Percentiles rank a stretch among this genome's conserved stretches.
Evolutionary conservation across 2,329 filamentous ascomycete genomes (phyloP).

Genomic region (Ophioceras dolichostomum): DNA sequence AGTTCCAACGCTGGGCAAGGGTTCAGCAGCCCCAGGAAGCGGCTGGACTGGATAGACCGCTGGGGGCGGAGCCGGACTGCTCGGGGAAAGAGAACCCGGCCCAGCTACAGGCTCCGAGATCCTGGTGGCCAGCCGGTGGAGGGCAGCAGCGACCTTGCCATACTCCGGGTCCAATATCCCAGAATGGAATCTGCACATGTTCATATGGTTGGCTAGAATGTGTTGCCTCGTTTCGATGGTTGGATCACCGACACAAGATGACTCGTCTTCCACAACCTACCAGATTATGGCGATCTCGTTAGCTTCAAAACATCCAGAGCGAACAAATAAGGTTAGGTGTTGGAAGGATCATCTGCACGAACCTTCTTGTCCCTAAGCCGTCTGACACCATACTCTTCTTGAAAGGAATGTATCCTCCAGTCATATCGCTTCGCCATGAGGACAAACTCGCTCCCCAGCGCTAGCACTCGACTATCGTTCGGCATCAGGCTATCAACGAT

Average conservation of each 20-base stretch:
- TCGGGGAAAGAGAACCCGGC: too few relatives aligned
- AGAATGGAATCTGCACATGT: constrained; percentile 22
- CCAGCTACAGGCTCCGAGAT: too few relatives aligned
- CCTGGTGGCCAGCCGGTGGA: background rate
- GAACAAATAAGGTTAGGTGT: background rate
- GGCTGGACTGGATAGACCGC: too few relatives aligned
- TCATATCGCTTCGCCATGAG: constrained; percentile 14
- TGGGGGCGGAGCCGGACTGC: too few relatives aligned
- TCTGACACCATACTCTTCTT: constrained; percentile 13
- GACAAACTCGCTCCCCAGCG: constrained; percentile 17
- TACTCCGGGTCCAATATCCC: constrained; percentile 17
- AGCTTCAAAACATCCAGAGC: too few relatives aligned
- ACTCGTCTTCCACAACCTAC: constrained; percentile 22
- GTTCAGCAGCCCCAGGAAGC: too few relatives aligned
- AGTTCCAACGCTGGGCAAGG: too few relatives aligned
- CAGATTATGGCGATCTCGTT: background rate
- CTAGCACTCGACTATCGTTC: constrained; percentile 16
- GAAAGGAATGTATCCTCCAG: constrained; percentile 22
- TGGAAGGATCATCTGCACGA: too few relatives aligned
- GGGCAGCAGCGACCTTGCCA: constrained; percentile 14
- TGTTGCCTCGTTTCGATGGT: constrained; percentile 18
- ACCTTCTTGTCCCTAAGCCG: constrained; percentile 11
- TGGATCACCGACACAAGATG: constrained; percentile 19
- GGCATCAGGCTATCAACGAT: constrained; percentile 20
- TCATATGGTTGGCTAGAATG: constrained; percentile 20